A percentile compares a stretch with the other conserved stretches of the same genome.
These are phyloP conservation scores for Chalciporus piperatus DNA, from an alignment of 768 basidiomycete species.

Conservation along the genomic window DNA sequence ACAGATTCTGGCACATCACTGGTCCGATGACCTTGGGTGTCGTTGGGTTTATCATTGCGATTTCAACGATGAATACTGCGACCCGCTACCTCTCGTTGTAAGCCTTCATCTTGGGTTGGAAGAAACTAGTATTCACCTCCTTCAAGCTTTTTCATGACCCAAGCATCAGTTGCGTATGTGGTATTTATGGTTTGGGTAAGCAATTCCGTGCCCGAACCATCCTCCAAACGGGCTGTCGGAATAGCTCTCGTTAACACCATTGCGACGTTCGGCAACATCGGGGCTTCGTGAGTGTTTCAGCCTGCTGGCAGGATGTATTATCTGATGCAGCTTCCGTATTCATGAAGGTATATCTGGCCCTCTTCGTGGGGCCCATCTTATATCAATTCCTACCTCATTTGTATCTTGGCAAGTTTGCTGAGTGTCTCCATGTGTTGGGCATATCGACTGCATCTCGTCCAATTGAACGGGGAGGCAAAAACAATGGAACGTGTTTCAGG, in stretches of 20 bases:
- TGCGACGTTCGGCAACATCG: conserved; percentile 76
- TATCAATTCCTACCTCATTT: conserved; percentile 68
- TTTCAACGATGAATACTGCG: conserved; percentile 57
- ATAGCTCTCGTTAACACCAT: conserved; percentile 78
- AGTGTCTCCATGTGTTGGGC: conserved; percentile 47
- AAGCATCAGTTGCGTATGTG: conserved; percentile 67
- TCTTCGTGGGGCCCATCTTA: conserved; percentile 68
- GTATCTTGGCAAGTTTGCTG: conserved; percentile 53
- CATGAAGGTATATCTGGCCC: conserved; percentile 60
- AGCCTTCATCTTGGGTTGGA: conserved; percentile 12
- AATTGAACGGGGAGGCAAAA: conserved; percentile 39
- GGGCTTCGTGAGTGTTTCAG: conserved; percentile 60
- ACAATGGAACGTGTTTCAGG: conserved; percentile 35
- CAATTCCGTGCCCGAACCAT: conserved; percentile 67
- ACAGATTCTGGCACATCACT: conserved; percentile 72
- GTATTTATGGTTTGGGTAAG: conserved; percentile 54
- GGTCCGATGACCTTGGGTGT: conserved; percentile 54
- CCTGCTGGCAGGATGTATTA: conserved; percentile 1
- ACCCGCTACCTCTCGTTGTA: conserved; percentile 66
- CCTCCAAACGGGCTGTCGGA: conserved; percentile 81
- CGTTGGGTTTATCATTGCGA: conserved; percentile 62
- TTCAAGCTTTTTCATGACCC: conserved; percentile 70
- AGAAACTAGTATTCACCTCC: background rate
- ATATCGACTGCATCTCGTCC: conserved; percentile 43
- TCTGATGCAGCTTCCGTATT: background rate